Evolutionary conservation across 768 basidiomycete genomes (phyloP), one percentile per base, ranked within the genome.

Genomic region (Leccinum uliginosum): DNA sequence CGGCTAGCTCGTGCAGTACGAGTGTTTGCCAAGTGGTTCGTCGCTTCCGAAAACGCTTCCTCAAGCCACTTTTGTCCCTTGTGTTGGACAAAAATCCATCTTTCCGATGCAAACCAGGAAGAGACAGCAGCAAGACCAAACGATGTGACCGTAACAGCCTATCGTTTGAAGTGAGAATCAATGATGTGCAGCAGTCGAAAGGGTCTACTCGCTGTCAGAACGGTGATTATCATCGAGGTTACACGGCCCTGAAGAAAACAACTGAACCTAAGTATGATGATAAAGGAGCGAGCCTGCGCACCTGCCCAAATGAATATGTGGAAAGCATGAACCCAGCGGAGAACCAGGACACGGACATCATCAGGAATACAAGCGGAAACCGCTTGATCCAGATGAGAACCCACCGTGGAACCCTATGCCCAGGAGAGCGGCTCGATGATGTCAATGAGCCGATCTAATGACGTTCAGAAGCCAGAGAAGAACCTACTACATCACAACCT

Each of bases 301-400:
- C 87, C 78, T 89, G 87, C 8, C 71, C 60, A n/a, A 89, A 88
- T 3, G 89, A 83, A 66, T 90, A 91, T 12, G 87, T 79, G 65
- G 91, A 91, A 44, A 86, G 80, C 64, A 86, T 84, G 21, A 91
- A 77, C 14, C 89, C 89, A 43, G 87, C 78, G 1, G 87, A 90
- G 71, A 92, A 92, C 70, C 86, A 87, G 38, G 87, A 86, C 44
- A 91, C 88, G 52, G 90, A 89, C 68, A 91, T 77, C 57, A 91
- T 88, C 46, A 91, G 81, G 74, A 91, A 90, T 59, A 91, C 86
- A 30, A 92, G 77, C 12, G 89, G 89, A 6, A 87, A 89, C 35
- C 88, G 77, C 67, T 91, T 91, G 74, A 91, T 91, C 89, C 88
- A 92, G 62, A 91, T 90, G 43, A 80, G 67, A 21, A 82, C 79